Evolutionary conservation across 2,329 filamentous ascomycete species (phyloP).

Genomic region (Microcyclosporella mali): DNA sequence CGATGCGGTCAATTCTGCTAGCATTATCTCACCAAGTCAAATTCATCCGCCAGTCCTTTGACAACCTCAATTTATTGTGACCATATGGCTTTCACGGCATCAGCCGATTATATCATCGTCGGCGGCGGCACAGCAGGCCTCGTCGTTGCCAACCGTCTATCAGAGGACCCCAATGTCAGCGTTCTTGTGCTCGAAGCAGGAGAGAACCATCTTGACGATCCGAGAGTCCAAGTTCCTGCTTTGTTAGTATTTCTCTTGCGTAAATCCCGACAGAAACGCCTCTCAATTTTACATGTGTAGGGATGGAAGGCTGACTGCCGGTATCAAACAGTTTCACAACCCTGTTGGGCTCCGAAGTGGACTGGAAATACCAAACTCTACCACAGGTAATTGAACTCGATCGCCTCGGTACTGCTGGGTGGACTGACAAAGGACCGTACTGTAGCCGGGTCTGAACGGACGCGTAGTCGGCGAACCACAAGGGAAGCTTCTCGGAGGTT

Average conservation of each 20-base stretch:
- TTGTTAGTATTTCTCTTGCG: no score
- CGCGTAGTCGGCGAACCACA: slow-evolving; percentile 13
- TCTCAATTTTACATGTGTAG: no score
- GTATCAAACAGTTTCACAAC: no score
- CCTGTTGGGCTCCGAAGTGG: slow-evolving; percentile 5
- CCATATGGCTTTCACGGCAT: no score
- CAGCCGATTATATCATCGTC: slow-evolving; percentile 12
- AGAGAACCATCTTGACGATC: slow-evolving; percentile 1
- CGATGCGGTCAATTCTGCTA: no score
- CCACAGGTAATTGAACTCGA: neutral
- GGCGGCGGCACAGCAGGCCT: slow-evolving; percentile 14
- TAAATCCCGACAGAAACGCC: no score
- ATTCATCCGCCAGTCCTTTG: no score
- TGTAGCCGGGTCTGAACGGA: slow-evolving; percentile 5
- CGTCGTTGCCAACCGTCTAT: slow-evolving; percentile 9
- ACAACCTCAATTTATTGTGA: no score
- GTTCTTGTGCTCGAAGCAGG: slow-evolving; percentile 22
- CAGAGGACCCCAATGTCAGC: slow-evolving; percentile 8
- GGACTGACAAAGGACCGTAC: no score
- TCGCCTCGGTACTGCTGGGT: no score
- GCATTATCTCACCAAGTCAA: no score
- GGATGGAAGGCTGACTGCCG: no score
- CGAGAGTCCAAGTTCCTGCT: neutral
- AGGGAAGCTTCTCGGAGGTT: slow-evolving; percentile 36
- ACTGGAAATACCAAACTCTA: slow-evolving; percentile 14